Percentiles rank a stretch among this genome's conserved stretches.
Evolutionary conservation across 1,139 yeast species (phyloP).

Genomic region (Suhomyces anneliseae): DNA sequence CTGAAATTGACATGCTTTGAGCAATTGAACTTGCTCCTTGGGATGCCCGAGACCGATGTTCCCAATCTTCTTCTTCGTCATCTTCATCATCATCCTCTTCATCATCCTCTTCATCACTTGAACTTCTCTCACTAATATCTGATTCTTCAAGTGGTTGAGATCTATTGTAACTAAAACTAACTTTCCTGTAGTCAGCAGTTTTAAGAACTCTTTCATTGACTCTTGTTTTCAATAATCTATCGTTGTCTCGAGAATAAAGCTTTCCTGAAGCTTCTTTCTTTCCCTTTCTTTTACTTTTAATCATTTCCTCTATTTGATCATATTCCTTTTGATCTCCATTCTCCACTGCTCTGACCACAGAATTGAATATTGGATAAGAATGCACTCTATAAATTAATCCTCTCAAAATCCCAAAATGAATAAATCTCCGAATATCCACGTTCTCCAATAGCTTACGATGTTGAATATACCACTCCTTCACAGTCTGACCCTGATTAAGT

Average conservation of each 20-base stretch:
- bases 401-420: slow-evolving; percentile 82
- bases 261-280: background rate
- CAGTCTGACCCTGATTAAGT: slow-evolving; percentile 72
- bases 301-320: slow-evolving; percentile 28
- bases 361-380: slow-evolving; percentile 64
- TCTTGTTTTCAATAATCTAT: slow-evolving; percentile 24
- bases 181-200: slow-evolving; percentile 26
- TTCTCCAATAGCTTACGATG: slow-evolving; percentile 58
- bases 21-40: background rate
- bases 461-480: slow-evolving; percentile 76
- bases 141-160: slow-evolving; percentile 3
- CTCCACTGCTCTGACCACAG: slow-evolving; percentile 37
- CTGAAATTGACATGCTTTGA: background rate
- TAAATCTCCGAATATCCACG: slow-evolving; percentile 79
- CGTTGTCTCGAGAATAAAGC: slow-evolving; percentile 1
- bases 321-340: slow-evolving; percentile 30
- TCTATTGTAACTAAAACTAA: slow-evolving; percentile 35
- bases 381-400: slow-evolving; percentile 81
- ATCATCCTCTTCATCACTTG: slow-evolving; percentile 8
- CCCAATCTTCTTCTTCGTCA: background rate
- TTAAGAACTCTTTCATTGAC: slow-evolving; percentile 32
- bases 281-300: slow-evolving; percentile 12
- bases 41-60: background rate
- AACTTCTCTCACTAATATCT: slow-evolving; percentile 2
- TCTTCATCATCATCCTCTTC: background rate